Percentiles rank a stretch among this genome's conserved stretches.
Conservation (phyloP, 1,284 basidiomycete species). For the Boletellus deceptivus region DNA sequence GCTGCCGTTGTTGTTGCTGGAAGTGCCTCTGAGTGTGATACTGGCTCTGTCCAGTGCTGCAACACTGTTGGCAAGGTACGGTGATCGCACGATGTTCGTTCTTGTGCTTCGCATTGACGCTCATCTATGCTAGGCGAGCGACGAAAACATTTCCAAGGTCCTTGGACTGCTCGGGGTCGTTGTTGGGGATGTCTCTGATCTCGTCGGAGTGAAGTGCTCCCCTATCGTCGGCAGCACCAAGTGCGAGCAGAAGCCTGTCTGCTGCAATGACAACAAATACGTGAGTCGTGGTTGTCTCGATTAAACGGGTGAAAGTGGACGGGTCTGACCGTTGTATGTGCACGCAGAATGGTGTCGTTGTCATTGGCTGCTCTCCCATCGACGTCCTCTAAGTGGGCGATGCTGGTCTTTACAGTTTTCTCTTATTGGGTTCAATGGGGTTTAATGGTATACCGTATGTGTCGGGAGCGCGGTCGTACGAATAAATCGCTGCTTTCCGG, state of each 20-base stretch:
- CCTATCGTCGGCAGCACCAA: background rate
- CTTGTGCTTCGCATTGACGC: no score
- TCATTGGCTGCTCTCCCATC: slow-evolving; percentile 15
- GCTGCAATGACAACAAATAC: background rate
- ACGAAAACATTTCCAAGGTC: background rate
- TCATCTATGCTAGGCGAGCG: no score
- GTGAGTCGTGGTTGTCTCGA: no score
- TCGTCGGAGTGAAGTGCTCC: background rate
- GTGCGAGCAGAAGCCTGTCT: background rate
- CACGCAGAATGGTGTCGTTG: slow-evolving; percentile 10
- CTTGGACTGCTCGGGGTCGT: background rate
- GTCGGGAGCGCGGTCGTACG: no score
- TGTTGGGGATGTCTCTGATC: background rate
- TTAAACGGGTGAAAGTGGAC: no score
- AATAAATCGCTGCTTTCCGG: no score
- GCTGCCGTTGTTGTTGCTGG: slow-evolving; percentile 3
- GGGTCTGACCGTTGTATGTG: background rate
- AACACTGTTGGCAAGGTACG: background rate
- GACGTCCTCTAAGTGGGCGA: background rate
- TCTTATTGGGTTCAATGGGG: no score
- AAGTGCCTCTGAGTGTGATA: slow-evolving; percentile 1
- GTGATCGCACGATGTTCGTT: no score
- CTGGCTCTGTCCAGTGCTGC: slow-evolving; percentile 12
- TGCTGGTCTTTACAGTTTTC: no score
- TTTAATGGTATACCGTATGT: no score